These are phyloP conservation scores for Lasiodiplodia theobromae DNA, from an alignment of 2,329 filamentous ascomycete species.

Conservation along the genomic window DNA sequence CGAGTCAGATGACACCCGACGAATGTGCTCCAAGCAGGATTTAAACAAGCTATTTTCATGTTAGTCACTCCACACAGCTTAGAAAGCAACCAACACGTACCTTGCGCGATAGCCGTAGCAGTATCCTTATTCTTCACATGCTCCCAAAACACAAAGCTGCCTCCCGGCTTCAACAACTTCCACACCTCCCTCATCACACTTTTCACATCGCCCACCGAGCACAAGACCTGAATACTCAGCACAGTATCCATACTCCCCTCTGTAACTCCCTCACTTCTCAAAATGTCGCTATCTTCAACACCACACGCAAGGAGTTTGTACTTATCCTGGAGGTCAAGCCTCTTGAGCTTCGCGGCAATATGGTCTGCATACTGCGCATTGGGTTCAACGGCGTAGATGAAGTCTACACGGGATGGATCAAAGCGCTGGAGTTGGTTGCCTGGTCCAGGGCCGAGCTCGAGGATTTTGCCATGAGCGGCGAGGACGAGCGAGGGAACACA, in stretches of 20 bases:
- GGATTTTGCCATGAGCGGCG: not conserved
- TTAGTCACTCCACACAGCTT: not conserved
- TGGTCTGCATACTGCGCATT: not conserved
- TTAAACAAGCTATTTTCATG: not conserved
- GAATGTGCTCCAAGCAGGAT: not conserved
- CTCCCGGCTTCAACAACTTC: not conserved
- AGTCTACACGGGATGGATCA: not conserved
- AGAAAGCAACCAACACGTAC: not conserved
- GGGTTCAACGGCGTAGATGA: not conserved
- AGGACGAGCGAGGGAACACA: not conserved
- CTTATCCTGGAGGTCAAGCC: not conserved
- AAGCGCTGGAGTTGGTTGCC: not conserved
- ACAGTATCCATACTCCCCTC: not conserved
- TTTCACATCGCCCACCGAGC: not conserved
- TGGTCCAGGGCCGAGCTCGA: not conserved
- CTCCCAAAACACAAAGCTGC: not conserved
- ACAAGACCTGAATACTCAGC: not conserved
- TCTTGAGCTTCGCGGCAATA: not conserved
- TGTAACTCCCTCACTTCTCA: not conserved
- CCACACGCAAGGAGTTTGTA: not conserved
- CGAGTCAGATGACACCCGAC: not conserved
- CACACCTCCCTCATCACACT: not conserved
- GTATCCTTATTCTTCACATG: not conserved
- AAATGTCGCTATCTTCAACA: not conserved
- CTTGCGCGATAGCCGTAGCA: not conserved